A percentile compares a stretch with the other conserved stretches of the same genome.
Evolutionary conservation across 2,329 filamentous ascomycete species (phyloP).

Genomic region (Clonostachys sp.): DNA sequence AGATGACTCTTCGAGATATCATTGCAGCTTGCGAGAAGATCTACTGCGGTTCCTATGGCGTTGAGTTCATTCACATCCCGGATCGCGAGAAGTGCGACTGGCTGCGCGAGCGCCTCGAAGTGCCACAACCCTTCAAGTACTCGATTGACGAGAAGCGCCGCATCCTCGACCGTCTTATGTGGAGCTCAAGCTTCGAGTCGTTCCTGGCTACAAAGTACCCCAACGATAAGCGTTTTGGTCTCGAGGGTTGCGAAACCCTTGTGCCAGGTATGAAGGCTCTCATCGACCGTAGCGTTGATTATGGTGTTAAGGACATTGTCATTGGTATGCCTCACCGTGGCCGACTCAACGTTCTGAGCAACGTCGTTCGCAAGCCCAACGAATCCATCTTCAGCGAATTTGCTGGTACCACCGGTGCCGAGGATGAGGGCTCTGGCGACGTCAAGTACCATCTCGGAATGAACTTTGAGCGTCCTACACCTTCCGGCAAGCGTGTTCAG

Average conservation of each 20-base stretch:
- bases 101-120: constrained; percentile 91
- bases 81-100: constrained; percentile 97
- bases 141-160: constrained; percentile 96
- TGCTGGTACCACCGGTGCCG: constrained; percentile 77
- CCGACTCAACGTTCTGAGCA: constrained; percentile 93
- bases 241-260: constrained; percentile 93
- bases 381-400: constrained; percentile 99
- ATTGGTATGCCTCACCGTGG: constrained; percentile 99
- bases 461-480: constrained; percentile 98
- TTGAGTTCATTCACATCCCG: constrained; percentile 98
- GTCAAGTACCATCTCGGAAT: constrained; percentile 99
- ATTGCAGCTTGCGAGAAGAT: constrained; percentile 87
- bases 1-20: constrained; percentile 96
- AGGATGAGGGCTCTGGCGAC: constrained; percentile 94
- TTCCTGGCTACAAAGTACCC: constrained; percentile 97
- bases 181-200: constrained; percentile 94
- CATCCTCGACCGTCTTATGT: constrained; percentile 95
- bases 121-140: constrained; percentile 93
- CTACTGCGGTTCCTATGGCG: constrained; percentile 95
- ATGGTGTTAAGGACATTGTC: constrained; percentile 97
- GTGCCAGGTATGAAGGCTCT: constrained; percentile 99
- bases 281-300: constrained; percentile 96
- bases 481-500: constrained; percentile 98
- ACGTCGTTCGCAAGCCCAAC: constrained; percentile 97
- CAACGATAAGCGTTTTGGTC: constrained; percentile 98